A percentile compares a stretch with the other conserved stretches of the same genome.
Conservation (phyloP, 352 stramenopile species). For the Plasmopara viticola region DNA sequence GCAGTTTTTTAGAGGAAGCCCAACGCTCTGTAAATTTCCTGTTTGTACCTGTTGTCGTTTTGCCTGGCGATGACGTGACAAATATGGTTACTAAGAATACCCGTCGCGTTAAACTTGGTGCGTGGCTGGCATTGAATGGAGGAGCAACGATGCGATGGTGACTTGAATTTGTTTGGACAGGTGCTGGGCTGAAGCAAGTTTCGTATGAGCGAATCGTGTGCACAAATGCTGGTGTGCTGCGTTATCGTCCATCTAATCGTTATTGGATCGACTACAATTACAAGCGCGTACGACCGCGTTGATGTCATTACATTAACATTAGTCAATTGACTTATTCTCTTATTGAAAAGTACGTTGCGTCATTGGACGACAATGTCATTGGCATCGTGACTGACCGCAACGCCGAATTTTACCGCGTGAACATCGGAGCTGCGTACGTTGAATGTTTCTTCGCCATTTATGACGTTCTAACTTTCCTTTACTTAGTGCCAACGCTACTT, state of each 20-base stretch:
- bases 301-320: neutral
- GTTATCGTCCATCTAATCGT: slow-evolving; percentile 80
- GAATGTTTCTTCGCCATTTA: neutral
- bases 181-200: slow-evolving; percentile 55
- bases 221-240: slow-evolving; percentile 79
- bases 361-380: slow-evolving; percentile 89
- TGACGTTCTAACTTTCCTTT: neutral
- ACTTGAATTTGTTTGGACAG: slow-evolving; percentile 20
- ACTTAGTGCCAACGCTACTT: slow-evolving; percentile 54
- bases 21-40: slow-evolving; percentile 73
- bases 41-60: slow-evolving; percentile 59
- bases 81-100: slow-evolving; percentile 64
- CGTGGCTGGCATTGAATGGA: slow-evolving; percentile 1
- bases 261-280: slow-evolving; percentile 89
- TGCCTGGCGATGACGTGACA: slow-evolving; percentile 79
- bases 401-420: slow-evolving; percentile 92
- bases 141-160: neutral
- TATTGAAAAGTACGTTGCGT: slow-evolving; percentile 51
- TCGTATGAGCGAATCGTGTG: slow-evolving; percentile 53
- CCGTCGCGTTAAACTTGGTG: slow-evolving; percentile 65
- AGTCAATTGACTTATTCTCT: slow-evolving; percentile 8
- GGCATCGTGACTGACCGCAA: slow-evolving; percentile 92
- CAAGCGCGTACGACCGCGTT: slow-evolving; percentile 50
- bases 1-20: slow-evolving; percentile 63
- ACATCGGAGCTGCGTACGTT: slow-evolving; percentile 89